Conservation (phyloP, 2,329 filamentous ascomycete genomes). For the Botryotinia convoluta region DNA sequence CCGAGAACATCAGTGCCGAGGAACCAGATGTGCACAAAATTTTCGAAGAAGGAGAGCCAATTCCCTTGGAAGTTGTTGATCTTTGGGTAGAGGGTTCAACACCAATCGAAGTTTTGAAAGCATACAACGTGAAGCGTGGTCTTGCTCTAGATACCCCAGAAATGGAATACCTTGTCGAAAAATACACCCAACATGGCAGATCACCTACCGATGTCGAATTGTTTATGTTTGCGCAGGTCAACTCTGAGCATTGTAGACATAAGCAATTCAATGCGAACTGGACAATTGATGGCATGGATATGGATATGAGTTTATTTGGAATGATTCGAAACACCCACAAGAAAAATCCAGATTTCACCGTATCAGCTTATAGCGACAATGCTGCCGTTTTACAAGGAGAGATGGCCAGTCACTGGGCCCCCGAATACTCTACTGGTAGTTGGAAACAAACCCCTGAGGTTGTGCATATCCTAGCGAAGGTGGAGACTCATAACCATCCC, state of each 20-base stretch:
- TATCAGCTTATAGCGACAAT: conserved; percentile 97
- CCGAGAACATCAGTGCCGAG: conserved; percentile 69
- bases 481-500: conserved; percentile 97
- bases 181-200: conserved; percentile 63
- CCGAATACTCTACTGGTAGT: conserved; percentile 78
- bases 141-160: conserved; percentile 84
- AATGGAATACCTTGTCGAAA: conserved; percentile 90
- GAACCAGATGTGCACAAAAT: conserved; percentile 70
- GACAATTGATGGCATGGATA: conserved; percentile 84
- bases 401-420: conserved; percentile 77
- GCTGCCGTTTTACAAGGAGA: conserved; percentile 84
- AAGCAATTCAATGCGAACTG: conserved; percentile 97
- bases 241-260: conserved; percentile 80
- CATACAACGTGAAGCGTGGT: conserved; percentile 80
- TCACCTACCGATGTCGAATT: conserved; percentile 80
- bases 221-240: conserved; percentile 99
- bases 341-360: conserved; percentile 73
- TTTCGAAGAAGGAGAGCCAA: conserved; percentile 67
- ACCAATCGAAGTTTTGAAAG: conserved; percentile 70
- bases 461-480: conserved; percentile 86
- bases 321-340: conserved; percentile 98
- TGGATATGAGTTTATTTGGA: conserved; percentile 78
- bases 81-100: conserved; percentile 64
- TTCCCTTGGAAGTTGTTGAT: conserved; percentile 70
- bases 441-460: conserved; percentile 86